Conservation (phyloP, 176 grass and related monocot species). For the Eremochloa ophiuroides region DNA sequence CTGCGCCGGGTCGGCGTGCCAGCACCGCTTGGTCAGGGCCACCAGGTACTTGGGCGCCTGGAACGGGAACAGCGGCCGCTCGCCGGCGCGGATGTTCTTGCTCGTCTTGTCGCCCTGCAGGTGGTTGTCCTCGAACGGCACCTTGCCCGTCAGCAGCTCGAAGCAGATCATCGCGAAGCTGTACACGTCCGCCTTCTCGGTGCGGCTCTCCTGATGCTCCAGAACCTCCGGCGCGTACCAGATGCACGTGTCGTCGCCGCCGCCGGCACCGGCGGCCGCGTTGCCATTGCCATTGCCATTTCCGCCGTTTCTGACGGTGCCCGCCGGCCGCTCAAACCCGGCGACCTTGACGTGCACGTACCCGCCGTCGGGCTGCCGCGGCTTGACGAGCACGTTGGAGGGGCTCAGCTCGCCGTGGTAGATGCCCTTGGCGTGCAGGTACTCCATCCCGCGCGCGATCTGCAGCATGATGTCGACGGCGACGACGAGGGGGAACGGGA, state of each 20-base stretch:
- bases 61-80: slow-evolving; percentile 84
- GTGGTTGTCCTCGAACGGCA: slow-evolving; percentile 93
- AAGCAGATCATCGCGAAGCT: slow-evolving; percentile 95
- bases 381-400: slow-evolving; percentile 66
- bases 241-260: slow-evolving; percentile 40
- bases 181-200: slow-evolving; percentile 91
- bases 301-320: neutral
- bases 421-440: slow-evolving; percentile 68
- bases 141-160: slow-evolving; percentile 86
- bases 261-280: neutral
- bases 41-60: slow-evolving; percentile 83
- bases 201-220: slow-evolving; percentile 32
- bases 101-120: slow-evolving; percentile 90
- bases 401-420: slow-evolving; percentile 81
- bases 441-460: slow-evolving; percentile 87
- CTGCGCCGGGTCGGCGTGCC: slow-evolving; percentile 76
- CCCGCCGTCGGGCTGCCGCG: slow-evolving; percentile 43
- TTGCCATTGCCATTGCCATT: slow-evolving; percentile 21
- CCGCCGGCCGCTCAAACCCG: slow-evolving; percentile 42
- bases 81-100: slow-evolving; percentile 87
- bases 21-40: slow-evolving; percentile 69
- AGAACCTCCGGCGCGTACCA: slow-evolving; percentile 92
- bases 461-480: slow-evolving; percentile 85
- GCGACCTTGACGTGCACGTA: slow-evolving; percentile 78
- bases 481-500: slow-evolving; percentile 61